Base-by-base conservation (phyloP, 1,284 basidiomycete species). In the Austroboletus niveus region DNA sequence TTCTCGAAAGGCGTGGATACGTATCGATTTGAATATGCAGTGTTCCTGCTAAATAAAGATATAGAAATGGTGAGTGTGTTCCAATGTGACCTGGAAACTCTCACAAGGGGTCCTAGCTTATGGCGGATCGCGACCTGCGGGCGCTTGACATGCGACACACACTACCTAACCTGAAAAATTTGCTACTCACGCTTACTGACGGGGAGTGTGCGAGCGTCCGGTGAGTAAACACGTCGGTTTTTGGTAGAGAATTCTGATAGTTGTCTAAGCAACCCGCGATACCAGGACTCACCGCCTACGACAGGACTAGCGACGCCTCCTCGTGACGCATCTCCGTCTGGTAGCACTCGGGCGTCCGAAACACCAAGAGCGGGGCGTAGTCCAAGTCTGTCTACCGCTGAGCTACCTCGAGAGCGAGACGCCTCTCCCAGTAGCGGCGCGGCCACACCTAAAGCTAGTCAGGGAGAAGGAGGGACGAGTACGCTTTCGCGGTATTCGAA, bases 21-120 rank as follows among this genome's bases (percentile, higher is more conserved):
- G 39, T 98, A 98, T 71, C 81, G 97, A 29, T 99, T 97, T 69
- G 96, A 99, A 68, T 99, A 99, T 72, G 97, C 88, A 9, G 94
- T 98, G 5, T 99, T 97, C 68, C 72, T 99, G 44, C 76, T 99
- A 36, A 99, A 99, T 76, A 99, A 99, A 73, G 80, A 99, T 68
- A 94, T 99, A 57, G 96, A 99, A 73, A 78, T 94, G 79, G 93
- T 94, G 60, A 60, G 82, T 61, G 34, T 40, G 48, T 35, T 49
- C 42, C 47, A 27, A 53, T 43, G 11, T 52, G 49, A 49, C 46
- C 48, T 45, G 50, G 48, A 12, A 27, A 29, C 15, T 45, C 45
- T 58, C 29, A 60, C 43, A 29, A 39, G 45, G 56, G 53, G 39
- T 57, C 51, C 53, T 32, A 97, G 92, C 81, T 97, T 51, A 96